phyloP scores from a whole-genome alignment of 352 stramenopile genomes.

The Phytophthora melonis region DNA sequence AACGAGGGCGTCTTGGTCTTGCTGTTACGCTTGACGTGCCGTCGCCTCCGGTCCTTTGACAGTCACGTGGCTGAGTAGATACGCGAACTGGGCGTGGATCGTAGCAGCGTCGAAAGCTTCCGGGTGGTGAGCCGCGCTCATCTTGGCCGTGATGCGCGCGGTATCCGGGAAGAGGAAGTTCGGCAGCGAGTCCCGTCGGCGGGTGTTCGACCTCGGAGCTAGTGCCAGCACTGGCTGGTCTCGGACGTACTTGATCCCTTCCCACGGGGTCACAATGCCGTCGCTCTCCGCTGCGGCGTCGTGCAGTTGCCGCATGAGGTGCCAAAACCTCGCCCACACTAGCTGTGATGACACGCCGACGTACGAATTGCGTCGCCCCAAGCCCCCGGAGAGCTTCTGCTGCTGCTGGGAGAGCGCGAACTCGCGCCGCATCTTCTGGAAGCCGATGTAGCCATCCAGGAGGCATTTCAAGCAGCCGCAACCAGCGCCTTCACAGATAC shows the following conservation, averaged over 20 bases:
- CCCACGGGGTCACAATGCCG: constrained; percentile 68
- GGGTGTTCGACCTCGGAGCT: constrained; percentile 49
- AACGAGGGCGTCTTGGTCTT: too few relatives aligned
- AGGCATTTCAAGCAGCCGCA: constrained; percentile 88
- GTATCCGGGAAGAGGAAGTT: constrained; percentile 81
- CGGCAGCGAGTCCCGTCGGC: constrained; percentile 61
- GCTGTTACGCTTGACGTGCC: not conserved
- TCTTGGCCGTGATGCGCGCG: constrained; percentile 63
- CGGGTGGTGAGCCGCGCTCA: constrained; percentile 49
- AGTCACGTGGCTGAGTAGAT: constrained; percentile 31
- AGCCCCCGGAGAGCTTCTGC: constrained; percentile 15
- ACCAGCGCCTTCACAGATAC: constrained; percentile 72
- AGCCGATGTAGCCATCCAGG: constrained; percentile 81
- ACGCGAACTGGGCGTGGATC: constrained; percentile 63
- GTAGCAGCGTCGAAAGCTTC: constrained; percentile 65
- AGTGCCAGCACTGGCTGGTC: constrained; percentile 46
- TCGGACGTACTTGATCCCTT: constrained; percentile 40
- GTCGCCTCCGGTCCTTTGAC: constrained; percentile 20
- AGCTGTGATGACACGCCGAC: constrained; percentile 64
- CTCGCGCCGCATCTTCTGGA: constrained; percentile 78
- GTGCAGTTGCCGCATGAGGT: constrained; percentile 82
- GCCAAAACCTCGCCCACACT: constrained; percentile 83
- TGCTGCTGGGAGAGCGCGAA: constrained; percentile 35
- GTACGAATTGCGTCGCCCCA: constrained; percentile 31
- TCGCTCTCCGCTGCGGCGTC: constrained; percentile 74